Evolutionary conservation across 306 rosid species (phyloP).

Genomic region (Fragaria ananassa): DNA sequence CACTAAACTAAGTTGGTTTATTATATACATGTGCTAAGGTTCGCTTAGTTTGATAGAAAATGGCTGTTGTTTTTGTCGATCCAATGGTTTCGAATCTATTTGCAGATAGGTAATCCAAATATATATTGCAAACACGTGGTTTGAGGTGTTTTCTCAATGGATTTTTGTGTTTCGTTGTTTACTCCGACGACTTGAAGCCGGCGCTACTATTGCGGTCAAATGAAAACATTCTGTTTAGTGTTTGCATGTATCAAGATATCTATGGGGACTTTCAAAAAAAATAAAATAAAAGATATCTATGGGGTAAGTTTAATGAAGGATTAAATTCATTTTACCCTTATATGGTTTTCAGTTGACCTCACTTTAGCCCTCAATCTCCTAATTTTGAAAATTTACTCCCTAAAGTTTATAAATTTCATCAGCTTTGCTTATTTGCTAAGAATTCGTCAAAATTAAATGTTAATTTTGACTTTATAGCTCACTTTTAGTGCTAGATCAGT

Average conservation of each 20-base stretch:
- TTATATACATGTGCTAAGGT: slow-evolving; percentile 43
- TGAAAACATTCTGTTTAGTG: background rate
- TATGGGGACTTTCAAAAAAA: no score
- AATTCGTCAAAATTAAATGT: no score
- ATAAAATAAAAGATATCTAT: no score
- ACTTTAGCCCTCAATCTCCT: no score
- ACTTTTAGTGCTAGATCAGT: no score
- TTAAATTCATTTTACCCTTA: no score
- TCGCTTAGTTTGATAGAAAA: slow-evolving; percentile 34
- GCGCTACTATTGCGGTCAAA: slow-evolving; percentile 3
- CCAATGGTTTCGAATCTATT: slow-evolving; percentile 30
- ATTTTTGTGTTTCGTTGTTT: background rate
- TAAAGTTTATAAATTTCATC: no score
- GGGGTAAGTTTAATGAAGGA: background rate
- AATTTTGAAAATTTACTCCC: no score
- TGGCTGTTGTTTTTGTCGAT: slow-evolving; percentile 20
- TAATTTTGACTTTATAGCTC: no score
- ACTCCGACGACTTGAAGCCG: background rate
- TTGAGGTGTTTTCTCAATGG: slow-evolving; percentile 7
- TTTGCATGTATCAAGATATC: background rate
- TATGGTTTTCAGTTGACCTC: no score
- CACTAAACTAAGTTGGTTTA: background rate
- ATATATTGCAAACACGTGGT: slow-evolving; percentile 34
- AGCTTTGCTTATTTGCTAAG: no score
- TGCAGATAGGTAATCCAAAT: slow-evolving; percentile 28